Evolutionary conservation across 2,329 filamentous ascomycete genomes (phyloP), one percentile per base, ranked within the genome.

Genomic region (Ceratocystis huliohia): DNA sequence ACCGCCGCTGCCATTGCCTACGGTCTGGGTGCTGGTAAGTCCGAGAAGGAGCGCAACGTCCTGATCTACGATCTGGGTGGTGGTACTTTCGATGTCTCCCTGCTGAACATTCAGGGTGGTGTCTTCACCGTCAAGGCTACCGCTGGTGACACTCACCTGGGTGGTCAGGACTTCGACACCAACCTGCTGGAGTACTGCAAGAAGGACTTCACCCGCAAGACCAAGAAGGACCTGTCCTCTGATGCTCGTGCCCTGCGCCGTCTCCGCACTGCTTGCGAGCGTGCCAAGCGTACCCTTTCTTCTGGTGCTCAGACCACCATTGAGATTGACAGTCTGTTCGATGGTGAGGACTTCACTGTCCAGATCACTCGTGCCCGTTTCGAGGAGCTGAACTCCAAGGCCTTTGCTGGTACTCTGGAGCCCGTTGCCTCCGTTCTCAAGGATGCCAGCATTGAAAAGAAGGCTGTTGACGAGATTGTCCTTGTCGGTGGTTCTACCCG

Each of bases 81-180:
- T 85, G 94, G 94, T 85, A 99, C 94, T 78, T 99, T 99, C 81
- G 94, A 99, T 96, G 94, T 99, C 33, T 97, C 94, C 70, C 90
- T 97, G 72, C 86, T 99, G 59, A 93, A 96, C 84, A 97, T 99
- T 77, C 91, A 97, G 82, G 92, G 93, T 76, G 94, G 94, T 84
- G 94, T 99, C 74, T 99, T 99, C 85, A 96, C 93, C 71, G 94
- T 97, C 78, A 96, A 95, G 86, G 92, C 93, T 70, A 97, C 94
- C 68, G 92, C 93, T 74, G 94, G 94, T 86, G 93, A 99, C 75
- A 96, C 91, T 74, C 92, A 96, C 78, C 82, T 96, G 77, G 93
- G 92, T 84, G 92, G 92, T 74, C 87, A 94, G 76, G 93, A 96
- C 76, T 97, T 97, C 77, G 94, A 97, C 75, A 96, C 90, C 74